Percentiles rank a stretch among this genome's conserved stretches.
These are phyloP conservation scores for Phaeosphaeriaceae sp. DNA, from an alignment of 2,329 filamentous ascomycete species.

Conservation along the genomic window DNA sequence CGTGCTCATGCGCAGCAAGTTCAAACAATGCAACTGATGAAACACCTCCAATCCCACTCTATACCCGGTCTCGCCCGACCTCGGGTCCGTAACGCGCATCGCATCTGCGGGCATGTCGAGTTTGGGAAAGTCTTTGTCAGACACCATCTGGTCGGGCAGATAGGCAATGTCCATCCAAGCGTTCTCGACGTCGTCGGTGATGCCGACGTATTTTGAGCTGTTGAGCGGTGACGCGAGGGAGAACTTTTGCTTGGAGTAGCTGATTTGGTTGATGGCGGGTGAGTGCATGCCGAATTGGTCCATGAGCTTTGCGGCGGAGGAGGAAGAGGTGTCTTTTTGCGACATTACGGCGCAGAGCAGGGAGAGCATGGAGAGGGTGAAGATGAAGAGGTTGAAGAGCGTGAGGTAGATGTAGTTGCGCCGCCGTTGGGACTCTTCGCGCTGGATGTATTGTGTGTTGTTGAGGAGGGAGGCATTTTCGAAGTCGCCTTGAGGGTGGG, in stretches of 20 bases:
- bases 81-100: constrained; percentile 63
- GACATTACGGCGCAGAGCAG: constrained; percentile 41
- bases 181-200: constrained; percentile 63
- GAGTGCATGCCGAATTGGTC: constrained; percentile 42
- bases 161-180: constrained; percentile 65
- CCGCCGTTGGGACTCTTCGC: constrained; percentile 26
- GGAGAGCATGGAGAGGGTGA: constrained; percentile 39
- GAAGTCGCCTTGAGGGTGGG: constrained; percentile 22
- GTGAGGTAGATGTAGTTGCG: constrained; percentile 39
- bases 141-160: constrained; percentile 68
- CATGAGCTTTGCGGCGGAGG: constrained; percentile 39
- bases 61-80: constrained; percentile 64
- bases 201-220: constrained; percentile 59
- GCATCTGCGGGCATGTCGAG: constrained; percentile 61
- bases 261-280: constrained; percentile 38
- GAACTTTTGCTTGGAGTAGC: constrained; percentile 37
- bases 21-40: constrained; percentile 55
- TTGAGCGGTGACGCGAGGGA: constrained; percentile 37
- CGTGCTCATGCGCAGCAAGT: constrained; percentile 42
- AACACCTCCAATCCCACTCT: constrained; percentile 67
- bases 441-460: constrained; percentile 27
- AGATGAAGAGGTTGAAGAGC: constrained; percentile 43
- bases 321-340: constrained; percentile 31
- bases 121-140: constrained; percentile 59
- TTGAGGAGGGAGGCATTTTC: constrained; percentile 41